Evolutionary conservation across 306 rosid species (phyloP), one percentile per base, ranked within the genome.

Genomic region (Quercus variabilis): DNA sequence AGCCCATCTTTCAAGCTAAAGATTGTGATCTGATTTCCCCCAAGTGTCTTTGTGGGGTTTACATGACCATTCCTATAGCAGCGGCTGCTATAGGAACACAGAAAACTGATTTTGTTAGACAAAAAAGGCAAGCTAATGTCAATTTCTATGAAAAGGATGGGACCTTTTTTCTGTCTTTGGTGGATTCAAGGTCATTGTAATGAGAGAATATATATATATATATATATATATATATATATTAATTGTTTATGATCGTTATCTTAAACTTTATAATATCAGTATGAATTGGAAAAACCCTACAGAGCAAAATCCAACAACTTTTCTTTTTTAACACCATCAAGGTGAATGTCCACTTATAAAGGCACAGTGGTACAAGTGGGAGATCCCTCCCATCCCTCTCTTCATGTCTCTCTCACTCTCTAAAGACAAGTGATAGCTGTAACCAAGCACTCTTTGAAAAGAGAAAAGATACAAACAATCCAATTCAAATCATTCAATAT

Each of bases 391-490:
- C 17, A 49, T 77, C 62, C 51, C 46, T 38, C 7, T 38, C 46
- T 38, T 7, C 46, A 38, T 38, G 46, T 55, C 58, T 62, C 73
- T 79, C 26, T 71, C 79, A 74, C 11, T 31, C 19, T 25, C 2
- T 6, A 26, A 62, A 62, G 6, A 62, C 20, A 84, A 80, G 78
- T 85, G 81, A 82, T 87, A 87, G 91, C 88, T 87, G 88, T 83
- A 87, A 30, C 67, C 91, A 87, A 78, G 70, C 30, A 78, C 62
- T 69, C 85, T 85, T 77, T 52, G 46, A 38, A 82, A 85, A 74
- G 74, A 80, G 80, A 80, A 84, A 84, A 80, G 70, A 64, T 64
- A 35, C 20, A 30, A 49, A 17, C 12, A 64, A 64, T 15, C 70
- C 70, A 64, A 28, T 64, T 64, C 46, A 28, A 64, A 15, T 5